Conservation (phyloP, 352 stramenopile species). For the Pythium insidiosum region DNA sequence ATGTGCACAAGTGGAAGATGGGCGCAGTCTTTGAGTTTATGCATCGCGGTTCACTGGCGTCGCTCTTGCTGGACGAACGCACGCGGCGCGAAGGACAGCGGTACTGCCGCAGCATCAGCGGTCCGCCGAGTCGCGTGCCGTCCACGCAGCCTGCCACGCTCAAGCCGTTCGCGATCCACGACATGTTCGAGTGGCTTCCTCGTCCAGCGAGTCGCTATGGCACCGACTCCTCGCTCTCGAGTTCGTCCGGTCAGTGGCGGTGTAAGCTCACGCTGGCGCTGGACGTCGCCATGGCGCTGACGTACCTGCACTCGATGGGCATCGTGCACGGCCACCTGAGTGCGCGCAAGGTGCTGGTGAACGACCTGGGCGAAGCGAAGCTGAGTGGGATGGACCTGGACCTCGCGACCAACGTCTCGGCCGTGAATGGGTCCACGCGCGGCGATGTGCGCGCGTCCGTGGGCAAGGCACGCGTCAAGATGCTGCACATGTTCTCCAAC, state of each 20-base stretch:
- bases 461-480: slow-evolving; percentile 22
- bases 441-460: slow-evolving; percentile 31
- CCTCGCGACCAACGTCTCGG: slow-evolving; percentile 18
- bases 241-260: slow-evolving; percentile 6
- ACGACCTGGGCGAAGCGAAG: slow-evolving; percentile 69
- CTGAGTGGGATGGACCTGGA: slow-evolving; percentile 62
- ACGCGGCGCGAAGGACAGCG: slow-evolving; percentile 47
- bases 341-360: slow-evolving; percentile 60
- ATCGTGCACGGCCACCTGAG: slow-evolving; percentile 52
- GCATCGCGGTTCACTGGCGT: slow-evolving; percentile 45
- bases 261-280: slow-evolving; percentile 75
- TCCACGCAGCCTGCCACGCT: slow-evolving; percentile 9
- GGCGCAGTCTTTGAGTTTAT: slow-evolving; percentile 76
- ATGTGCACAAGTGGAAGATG: slow-evolving; percentile 41
- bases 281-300: slow-evolving; percentile 71
- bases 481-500: slow-evolving; percentile 21
- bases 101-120: slow-evolving; percentile 15
- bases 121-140: slow-evolving; percentile 10
- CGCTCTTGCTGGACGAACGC: slow-evolving; percentile 50
- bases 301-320: slow-evolving; percentile 63
- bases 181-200: no score
- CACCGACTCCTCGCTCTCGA: neutral
- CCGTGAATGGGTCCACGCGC: neutral
- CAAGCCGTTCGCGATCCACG: no score
- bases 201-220: no score